A percentile compares a stretch with the other conserved stretches of the same genome.
Evolutionary conservation across 495 filamentous ascomycete species (phyloP).

Genomic region (Amorphotheca resinae): DNA sequence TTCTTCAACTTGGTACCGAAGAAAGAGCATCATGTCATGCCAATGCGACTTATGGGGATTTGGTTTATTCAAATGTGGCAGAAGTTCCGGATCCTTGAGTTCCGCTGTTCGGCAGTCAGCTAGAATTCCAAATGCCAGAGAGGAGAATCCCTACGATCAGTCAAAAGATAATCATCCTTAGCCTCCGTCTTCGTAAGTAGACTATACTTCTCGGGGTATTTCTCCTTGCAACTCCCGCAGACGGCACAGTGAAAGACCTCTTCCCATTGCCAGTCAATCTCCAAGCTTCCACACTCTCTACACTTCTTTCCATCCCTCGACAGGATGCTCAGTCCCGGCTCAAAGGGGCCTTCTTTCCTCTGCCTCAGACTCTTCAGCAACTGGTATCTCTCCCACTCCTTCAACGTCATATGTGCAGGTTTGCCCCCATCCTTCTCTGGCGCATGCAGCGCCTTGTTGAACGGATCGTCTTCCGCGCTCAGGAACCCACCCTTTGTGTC

Average conservation of each 20-base stretch:
- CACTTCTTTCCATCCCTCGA: conserved; percentile 58
- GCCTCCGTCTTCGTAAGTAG: conserved; percentile 94
- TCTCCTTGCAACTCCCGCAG: conserved; percentile 74
- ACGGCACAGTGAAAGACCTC: conserved; percentile 61
- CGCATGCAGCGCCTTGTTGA: conserved; percentile 62
- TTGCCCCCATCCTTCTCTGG: conserved; percentile 41
- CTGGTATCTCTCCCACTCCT: conserved; percentile 83
- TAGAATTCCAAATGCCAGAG: background rate
- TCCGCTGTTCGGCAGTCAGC: conserved; percentile 43
- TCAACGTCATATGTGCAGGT: conserved; percentile 77
- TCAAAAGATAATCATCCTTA: conserved; percentile 87
- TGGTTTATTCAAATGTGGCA: conserved; percentile 77
- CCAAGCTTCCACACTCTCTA: conserved; percentile 66
- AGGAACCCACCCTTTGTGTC: conserved; percentile 96
- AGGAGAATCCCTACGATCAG: conserved; percentile 57
- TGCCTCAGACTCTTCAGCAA: conserved; percentile 52
- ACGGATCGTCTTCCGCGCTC: conserved; percentile 75
- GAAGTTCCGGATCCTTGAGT: conserved; percentile 67
- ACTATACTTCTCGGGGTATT: conserved; percentile 79
- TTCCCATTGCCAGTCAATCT: conserved; percentile 93
- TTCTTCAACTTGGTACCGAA: conserved; percentile 87
- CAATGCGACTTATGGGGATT: conserved; percentile 93
- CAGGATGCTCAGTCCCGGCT: conserved; percentile 65
- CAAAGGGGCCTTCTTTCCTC: conserved; percentile 69
- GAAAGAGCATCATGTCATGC: conserved; percentile 97